phyloP scores from a whole-genome alignment of 2,329 filamentous ascomycete species.

The Fusarium brevicatenulatum region DNA sequence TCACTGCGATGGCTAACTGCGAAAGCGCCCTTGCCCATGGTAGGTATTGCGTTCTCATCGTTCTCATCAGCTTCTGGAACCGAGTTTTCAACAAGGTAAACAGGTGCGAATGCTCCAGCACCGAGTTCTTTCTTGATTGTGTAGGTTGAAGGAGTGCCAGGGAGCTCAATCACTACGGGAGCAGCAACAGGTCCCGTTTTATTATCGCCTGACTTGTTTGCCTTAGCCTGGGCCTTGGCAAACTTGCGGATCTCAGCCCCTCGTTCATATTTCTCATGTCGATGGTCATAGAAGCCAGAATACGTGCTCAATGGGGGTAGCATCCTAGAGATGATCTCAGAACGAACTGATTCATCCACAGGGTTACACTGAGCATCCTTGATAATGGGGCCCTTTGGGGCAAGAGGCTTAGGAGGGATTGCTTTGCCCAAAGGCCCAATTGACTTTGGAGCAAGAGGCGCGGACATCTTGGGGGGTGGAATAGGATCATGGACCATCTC shows the following conservation, averaged over 20 bases:
- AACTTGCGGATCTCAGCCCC: slow-evolving; percentile 84
- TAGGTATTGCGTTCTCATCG: slow-evolving; percentile 56
- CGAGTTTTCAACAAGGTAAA: slow-evolving; percentile 89
- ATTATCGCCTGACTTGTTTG: slow-evolving; percentile 70
- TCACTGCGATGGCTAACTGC: slow-evolving; percentile 64
- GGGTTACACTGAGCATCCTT: slow-evolving; percentile 89
- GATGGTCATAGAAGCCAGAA: slow-evolving; percentile 81
- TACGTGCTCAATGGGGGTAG: slow-evolving; percentile 80
- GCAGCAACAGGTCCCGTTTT: slow-evolving; percentile 67
- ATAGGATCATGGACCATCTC: slow-evolving; percentile 67
- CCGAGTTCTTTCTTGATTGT: slow-evolving; percentile 86
- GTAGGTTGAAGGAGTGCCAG: slow-evolving; percentile 73
- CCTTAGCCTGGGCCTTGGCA: slow-evolving; percentile 72
- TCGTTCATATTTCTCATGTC: slow-evolving; percentile 70
- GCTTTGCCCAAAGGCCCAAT: slow-evolving; percentile 48
- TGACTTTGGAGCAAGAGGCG: slow-evolving; percentile 59
- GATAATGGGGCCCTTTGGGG: slow-evolving; percentile 77
- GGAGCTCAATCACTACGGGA: slow-evolving; percentile 74
- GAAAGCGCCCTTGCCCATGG: slow-evolving; percentile 72
- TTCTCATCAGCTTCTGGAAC: slow-evolving; percentile 58
- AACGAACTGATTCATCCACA: slow-evolving; percentile 78
- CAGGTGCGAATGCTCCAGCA: slow-evolving; percentile 92
- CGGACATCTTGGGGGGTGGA: slow-evolving; percentile 60
- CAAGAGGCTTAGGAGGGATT: slow-evolving; percentile 52
- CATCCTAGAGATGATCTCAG: slow-evolving; percentile 78